Conservation (phyloP, 2,329 filamentous ascomycete genomes). For the Nemania sp. region DNA sequence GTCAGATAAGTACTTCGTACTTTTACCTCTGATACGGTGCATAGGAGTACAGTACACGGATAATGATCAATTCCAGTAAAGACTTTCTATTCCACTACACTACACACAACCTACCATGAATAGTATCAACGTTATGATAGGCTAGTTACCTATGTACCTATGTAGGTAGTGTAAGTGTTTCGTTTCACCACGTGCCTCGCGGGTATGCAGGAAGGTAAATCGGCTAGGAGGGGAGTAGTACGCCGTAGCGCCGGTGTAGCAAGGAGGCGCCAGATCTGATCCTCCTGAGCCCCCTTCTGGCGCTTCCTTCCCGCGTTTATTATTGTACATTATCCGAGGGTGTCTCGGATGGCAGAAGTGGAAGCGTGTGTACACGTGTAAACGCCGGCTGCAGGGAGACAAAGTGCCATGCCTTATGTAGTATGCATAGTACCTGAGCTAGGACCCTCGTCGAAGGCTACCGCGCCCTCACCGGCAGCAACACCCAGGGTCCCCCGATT, state of each 20-base stretch:
- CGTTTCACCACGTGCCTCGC: constrained; percentile 17
- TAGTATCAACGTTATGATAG: too few relatives aligned
- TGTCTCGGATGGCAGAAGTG: constrained; percentile 13
- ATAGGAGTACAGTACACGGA: too few relatives aligned
- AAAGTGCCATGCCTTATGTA: constrained; percentile 1
- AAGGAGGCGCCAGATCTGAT: constrained; percentile 1
- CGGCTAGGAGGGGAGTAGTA: too few relatives aligned
- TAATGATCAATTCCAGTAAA: too few relatives aligned
- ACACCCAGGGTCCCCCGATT: not conserved
- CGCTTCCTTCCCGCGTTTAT: not conserved
- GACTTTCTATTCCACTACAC: too few relatives aligned
- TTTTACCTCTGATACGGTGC: too few relatives aligned
- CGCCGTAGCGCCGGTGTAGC: not conserved
- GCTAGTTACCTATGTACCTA: too few relatives aligned
- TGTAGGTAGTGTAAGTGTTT: too few relatives aligned
- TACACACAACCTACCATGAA: too few relatives aligned
- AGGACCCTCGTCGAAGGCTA: constrained; percentile 1
- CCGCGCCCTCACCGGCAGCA: constrained; percentile 1
- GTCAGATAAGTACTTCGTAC: too few relatives aligned
- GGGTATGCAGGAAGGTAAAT: too few relatives aligned
- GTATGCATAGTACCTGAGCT: constrained; percentile 19
- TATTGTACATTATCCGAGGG: not conserved
- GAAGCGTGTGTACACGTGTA: constrained; percentile 24
- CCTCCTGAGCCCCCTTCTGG: constrained; percentile 2
- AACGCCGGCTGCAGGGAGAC: not conserved